Percentiles rank a stretch among this genome's conserved stretches.
Conservation (phyloP, 345 rosid genomes). For the Cardiospermum halicacabum region DNA sequence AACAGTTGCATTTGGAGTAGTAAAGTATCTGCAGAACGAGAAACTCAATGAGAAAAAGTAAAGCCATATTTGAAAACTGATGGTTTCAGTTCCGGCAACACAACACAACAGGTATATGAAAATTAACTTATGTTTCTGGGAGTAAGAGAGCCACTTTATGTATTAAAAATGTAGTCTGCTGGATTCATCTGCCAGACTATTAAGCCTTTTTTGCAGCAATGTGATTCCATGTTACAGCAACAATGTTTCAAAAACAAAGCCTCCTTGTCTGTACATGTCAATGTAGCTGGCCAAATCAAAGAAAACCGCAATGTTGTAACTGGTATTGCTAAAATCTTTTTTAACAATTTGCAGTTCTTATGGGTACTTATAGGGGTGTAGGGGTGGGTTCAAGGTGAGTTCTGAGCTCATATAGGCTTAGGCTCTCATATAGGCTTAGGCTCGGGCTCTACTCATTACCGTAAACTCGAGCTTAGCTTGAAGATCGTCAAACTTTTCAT, state of each 20-base stretch:
- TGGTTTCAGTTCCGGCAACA: constrained; percentile 13
- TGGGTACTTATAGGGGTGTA: too few relatives aligned
- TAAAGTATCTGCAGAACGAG: constrained; percentile 81
- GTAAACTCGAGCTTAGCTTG: too few relatives aligned
- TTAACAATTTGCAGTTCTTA: not conserved
- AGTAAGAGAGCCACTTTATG: constrained; percentile 1
- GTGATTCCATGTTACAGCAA: not conserved
- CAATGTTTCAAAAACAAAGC: not conserved
- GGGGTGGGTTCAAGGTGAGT: too few relatives aligned
- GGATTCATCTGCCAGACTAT: not conserved
- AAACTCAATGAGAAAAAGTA: constrained; percentile 51
- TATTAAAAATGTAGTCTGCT: not conserved
- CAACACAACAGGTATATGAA: not conserved
- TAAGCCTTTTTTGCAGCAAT: not conserved
- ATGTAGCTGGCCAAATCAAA: not conserved
- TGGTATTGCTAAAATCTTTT: not conserved
- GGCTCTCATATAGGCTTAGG: too few relatives aligned
- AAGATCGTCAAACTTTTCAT: too few relatives aligned
- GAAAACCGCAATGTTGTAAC: not conserved
- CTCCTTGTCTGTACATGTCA: not conserved
- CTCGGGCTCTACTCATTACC: too few relatives aligned
- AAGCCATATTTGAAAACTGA: constrained; percentile 9
- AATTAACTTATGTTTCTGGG: not conserved
- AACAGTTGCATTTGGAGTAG: constrained; percentile 66
- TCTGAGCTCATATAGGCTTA: too few relatives aligned